phyloP scores from a whole-genome alignment of 345 rosid species.

The Eucalyptus microcorys region DNA sequence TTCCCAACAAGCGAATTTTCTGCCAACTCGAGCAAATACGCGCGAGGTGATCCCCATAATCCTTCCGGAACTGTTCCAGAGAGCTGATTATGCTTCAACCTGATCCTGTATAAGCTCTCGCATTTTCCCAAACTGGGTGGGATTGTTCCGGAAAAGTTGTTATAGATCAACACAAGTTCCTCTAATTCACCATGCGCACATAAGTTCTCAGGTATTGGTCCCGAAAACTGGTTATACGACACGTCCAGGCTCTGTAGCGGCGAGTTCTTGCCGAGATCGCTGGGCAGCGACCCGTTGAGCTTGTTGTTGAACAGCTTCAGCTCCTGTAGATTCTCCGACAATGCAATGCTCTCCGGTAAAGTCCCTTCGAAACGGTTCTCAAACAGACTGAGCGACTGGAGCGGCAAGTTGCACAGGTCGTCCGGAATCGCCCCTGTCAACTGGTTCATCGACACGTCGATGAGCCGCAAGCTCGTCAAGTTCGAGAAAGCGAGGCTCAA shows the following conservation, averaged over 20 bases:
- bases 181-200: conserved; percentile 42
- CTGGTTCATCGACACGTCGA: conserved; percentile 64
- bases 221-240: conserved; percentile 54
- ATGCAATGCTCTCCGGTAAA: conserved; percentile 51
- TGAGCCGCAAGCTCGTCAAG: conserved; percentile 24
- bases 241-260: conserved; percentile 38
- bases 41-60: conserved; percentile 68
- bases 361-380: conserved; percentile 62
- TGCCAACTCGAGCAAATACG: conserved; percentile 51
- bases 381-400: conserved; percentile 50
- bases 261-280: conserved; percentile 52
- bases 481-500: conserved; percentile 41
- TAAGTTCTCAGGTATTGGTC: conserved; percentile 44
- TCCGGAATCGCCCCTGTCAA: conserved; percentile 51
- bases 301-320: conserved; percentile 65
- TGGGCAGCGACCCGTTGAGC: conserved; percentile 56
- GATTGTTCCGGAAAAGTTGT: conserved; percentile 60
- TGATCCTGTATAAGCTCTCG: conserved; percentile 49
- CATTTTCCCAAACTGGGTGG: conserved; percentile 51
- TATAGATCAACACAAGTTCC: conserved; percentile 47
- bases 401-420: conserved; percentile 43
- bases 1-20: conserved; percentile 50
- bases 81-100: conserved; percentile 44
- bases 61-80: conserved; percentile 45
- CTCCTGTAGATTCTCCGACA: conserved; percentile 40